These are phyloP conservation scores for Neofusicoccum cordaticola DNA, from an alignment of 2,329 filamentous ascomycete genomes.

Conservation along the genomic window DNA sequence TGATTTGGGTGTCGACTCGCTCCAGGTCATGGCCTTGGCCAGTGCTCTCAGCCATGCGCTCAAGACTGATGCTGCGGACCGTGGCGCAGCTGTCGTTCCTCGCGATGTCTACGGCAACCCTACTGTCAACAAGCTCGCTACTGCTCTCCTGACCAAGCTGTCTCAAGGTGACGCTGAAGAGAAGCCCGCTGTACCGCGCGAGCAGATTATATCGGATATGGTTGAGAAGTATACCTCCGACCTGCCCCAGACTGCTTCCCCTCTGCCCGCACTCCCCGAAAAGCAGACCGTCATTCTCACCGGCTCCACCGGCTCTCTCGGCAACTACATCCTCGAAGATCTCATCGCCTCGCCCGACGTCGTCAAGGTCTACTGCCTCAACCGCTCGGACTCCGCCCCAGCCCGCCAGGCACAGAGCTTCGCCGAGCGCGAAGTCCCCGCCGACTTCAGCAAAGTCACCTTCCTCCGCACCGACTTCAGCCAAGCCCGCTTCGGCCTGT, in stretches of 20 bases:
- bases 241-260: slow-evolving; percentile 16
- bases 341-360: slow-evolving; percentile 17
- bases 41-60: slow-evolving; percentile 23
- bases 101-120: slow-evolving; percentile 33
- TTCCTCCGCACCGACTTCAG: slow-evolving; percentile 19
- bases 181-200: slow-evolving; percentile 6
- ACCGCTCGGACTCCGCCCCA: slow-evolving; percentile 6
- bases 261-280: not conserved
- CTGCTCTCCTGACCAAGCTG: slow-evolving; percentile 13
- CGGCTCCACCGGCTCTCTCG: slow-evolving; percentile 21
- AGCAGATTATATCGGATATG: slow-evolving; percentile 28
- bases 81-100: slow-evolving; percentile 22
- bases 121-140: slow-evolving; percentile 27
- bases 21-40: slow-evolving; percentile 28
- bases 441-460: slow-evolving; percentile 14
- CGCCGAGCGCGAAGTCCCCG: not conserved
- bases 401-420: not conserved
- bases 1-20: slow-evolving; percentile 33
- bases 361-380: slow-evolving; percentile 19
- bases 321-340: slow-evolving; percentile 19
- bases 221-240: slow-evolving; percentile 30
- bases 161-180: not conserved
- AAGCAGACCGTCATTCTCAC: slow-evolving; percentile 21
- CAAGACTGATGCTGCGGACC: not conserved
- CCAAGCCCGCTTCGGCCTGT: slow-evolving; percentile 18